Percentiles rank a stretch among this genome's conserved stretches.
phyloP scores from a whole-genome alignment of 2,329 filamentous ascomycete genomes.

The Diaporthe ilicicola region DNA sequence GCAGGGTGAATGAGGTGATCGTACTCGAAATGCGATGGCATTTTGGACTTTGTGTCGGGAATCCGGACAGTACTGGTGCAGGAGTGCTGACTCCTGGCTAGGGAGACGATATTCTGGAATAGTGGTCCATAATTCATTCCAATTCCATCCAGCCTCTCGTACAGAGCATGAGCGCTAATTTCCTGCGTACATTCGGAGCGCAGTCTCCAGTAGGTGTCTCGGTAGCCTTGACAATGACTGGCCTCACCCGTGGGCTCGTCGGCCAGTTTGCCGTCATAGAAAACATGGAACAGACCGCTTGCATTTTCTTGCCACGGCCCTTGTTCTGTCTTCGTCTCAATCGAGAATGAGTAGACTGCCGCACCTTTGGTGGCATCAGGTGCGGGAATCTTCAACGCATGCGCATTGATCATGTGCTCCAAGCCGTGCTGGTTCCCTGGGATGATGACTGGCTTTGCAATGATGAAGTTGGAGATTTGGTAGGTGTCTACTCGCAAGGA shows the following conservation, averaged over 20 bases:
- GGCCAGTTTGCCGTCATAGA: conserved; percentile 33
- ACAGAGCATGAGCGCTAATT: conserved; percentile 55
- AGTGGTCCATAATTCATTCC: conserved; percentile 61
- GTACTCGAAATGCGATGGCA: conserved; percentile 63
- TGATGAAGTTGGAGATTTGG: conserved; percentile 54
- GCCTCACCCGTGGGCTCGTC: conserved; percentile 16
- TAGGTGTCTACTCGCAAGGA: conserved; percentile 37
- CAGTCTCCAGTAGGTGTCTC: conserved; percentile 37
- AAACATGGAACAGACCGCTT: conserved; percentile 41
- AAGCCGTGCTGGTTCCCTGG: conserved; percentile 56
- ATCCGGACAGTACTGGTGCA: conserved; percentile 52
- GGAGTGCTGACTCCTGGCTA: conserved; percentile 43
- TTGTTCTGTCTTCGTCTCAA: conserved; percentile 55
- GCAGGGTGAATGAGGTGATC: conserved; percentile 65
- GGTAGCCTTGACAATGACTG: conserved; percentile 33
- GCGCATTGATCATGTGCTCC: conserved; percentile 59
- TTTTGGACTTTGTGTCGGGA: conserved; percentile 59
- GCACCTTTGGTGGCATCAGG: conserved; percentile 24
- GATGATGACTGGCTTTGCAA: conserved; percentile 61
- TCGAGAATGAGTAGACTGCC: conserved; percentile 48
- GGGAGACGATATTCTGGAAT: conserved; percentile 56
- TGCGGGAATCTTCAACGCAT: conserved; percentile 35
- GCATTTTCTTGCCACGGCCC: conserved; percentile 55
- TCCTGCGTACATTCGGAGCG: conserved; percentile 43
- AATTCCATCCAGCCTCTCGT: conserved; percentile 58